A percentile compares a stretch with the other conserved stretches of the same genome.
Evolutionary conservation across 2,329 filamentous ascomycete genomes (phyloP).

Genomic region (Raffaelea albimanens): DNA sequence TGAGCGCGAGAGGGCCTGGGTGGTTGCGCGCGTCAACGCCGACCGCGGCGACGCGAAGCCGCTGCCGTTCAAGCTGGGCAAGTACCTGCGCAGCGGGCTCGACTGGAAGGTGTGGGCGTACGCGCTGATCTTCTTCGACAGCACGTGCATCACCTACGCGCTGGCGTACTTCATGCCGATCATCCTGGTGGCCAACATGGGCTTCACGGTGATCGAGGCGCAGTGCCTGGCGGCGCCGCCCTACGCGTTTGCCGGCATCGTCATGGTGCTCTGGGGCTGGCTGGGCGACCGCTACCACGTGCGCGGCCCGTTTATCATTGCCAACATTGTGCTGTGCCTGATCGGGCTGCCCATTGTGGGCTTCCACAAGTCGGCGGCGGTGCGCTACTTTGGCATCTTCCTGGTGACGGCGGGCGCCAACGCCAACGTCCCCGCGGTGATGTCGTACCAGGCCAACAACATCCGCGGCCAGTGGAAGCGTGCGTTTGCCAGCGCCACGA

Average conservation of each 20-base stretch:
- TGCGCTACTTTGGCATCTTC: constrained; percentile 68
- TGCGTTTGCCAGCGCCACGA: constrained; percentile 65
- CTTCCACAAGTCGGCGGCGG: constrained; percentile 44
- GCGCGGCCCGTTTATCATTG: constrained; percentile 56
- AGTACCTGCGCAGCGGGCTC: constrained; percentile 34
- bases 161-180: constrained; percentile 73
- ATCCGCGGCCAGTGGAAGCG: constrained; percentile 85
- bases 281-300: constrained; percentile 56
- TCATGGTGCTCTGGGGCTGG: constrained; percentile 53
- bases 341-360: constrained; percentile 67
- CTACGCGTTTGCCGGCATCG: constrained; percentile 53
- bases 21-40: constrained; percentile 42
- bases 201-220: constrained; percentile 51
- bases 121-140: constrained; percentile 51
- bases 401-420: constrained; percentile 68
- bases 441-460: constrained; percentile 82
- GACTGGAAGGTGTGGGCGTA: constrained; percentile 56
- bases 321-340: constrained; percentile 45
- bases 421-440: constrained; percentile 63
- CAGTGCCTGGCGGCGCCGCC: constrained; percentile 67
- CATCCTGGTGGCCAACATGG: constrained; percentile 55
- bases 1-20: constrained; percentile 39
- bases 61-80: constrained; percentile 38
- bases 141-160: constrained; percentile 64
- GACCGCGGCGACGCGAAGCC: constrained; percentile 49